A percentile compares a stretch with the other conserved stretches of the same genome.
phyloP scores from a whole-genome alignment of 768 basidiomycete species.

The Trametes gibbosa region DNA sequence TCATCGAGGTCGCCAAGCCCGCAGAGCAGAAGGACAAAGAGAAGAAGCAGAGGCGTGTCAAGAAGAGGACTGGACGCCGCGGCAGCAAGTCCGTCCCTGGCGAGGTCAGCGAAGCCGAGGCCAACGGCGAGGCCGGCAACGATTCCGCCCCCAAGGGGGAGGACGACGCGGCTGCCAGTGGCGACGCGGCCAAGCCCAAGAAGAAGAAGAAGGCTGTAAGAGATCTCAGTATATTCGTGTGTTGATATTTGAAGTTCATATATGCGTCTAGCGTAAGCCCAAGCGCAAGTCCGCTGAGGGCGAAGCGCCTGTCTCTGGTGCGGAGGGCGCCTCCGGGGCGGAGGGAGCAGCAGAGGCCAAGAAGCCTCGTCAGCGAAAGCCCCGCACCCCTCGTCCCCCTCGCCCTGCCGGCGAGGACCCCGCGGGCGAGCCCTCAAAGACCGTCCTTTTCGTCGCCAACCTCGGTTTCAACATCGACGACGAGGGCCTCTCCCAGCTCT shows the following conservation, averaged over 20 bases:
- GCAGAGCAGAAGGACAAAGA: slow-evolving; percentile 83
- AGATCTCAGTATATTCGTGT: slow-evolving; percentile 18
- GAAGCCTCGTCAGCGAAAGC: slow-evolving; percentile 54
- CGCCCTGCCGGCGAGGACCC: slow-evolving; percentile 84
- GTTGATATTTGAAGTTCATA: slow-evolving; percentile 15
- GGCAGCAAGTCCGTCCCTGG: slow-evolving; percentile 85
- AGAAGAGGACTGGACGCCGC: slow-evolving; percentile 82
- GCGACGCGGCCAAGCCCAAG: slow-evolving; percentile 63
- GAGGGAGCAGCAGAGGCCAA: slow-evolving; percentile 30
- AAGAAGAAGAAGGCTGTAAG: slow-evolving; percentile 80
- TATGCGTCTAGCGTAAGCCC: slow-evolving; percentile 44
- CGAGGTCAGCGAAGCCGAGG: slow-evolving; percentile 88
- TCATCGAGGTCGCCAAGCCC: slow-evolving; percentile 92
- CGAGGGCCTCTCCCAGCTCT: slow-evolving; percentile 71
- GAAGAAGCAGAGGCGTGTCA: slow-evolving; percentile 70
- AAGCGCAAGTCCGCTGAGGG: slow-evolving; percentile 39
- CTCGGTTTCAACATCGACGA: slow-evolving; percentile 94
- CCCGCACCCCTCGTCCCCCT: slow-evolving; percentile 52
- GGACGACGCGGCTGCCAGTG: slow-evolving; percentile 49
- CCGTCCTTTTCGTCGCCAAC: slow-evolving; percentile 94
- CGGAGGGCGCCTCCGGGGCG: slow-evolving; percentile 28
- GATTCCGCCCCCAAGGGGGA: slow-evolving; percentile 42
- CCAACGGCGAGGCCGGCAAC: slow-evolving; percentile 65
- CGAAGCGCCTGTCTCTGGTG: slow-evolving; percentile 26
- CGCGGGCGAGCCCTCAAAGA: slow-evolving; percentile 83